Percentiles rank a stretch among this genome's conserved stretches.
These are phyloP conservation scores for Ceratocystis destructans DNA, from an alignment of 2,329 filamentous ascomycete species.

Conservation along the genomic window DNA sequence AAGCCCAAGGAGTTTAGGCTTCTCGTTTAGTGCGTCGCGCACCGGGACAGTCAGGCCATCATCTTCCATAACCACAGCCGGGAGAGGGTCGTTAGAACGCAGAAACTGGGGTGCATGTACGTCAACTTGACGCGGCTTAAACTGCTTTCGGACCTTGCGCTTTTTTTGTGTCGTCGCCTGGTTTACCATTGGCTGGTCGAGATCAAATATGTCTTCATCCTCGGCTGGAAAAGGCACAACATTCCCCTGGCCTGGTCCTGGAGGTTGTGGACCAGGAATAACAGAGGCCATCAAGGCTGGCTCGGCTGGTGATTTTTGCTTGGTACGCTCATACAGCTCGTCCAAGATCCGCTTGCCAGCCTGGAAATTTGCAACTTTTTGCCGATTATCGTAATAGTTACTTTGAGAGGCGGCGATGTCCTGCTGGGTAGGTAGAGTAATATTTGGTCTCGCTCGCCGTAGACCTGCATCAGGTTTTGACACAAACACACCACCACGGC, in stretches of 20 bases:
- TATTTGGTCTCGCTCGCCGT: not conserved
- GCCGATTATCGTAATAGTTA: not conserved
- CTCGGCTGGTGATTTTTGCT: slow-evolving; percentile 23
- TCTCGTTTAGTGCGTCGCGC: slow-evolving; percentile 14
- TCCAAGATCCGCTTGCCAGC: slow-evolving; percentile 42
- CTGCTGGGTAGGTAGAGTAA: not conserved
- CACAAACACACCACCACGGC: slow-evolving; percentile 9
- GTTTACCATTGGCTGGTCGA: not conserved
- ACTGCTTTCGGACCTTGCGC: slow-evolving; percentile 32
- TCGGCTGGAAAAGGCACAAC: not conserved
- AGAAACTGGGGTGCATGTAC: slow-evolving; percentile 38
- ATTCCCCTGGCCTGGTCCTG: not conserved
- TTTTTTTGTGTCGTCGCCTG: slow-evolving; percentile 18
- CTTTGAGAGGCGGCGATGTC: not conserved
- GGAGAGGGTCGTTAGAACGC: slow-evolving; percentile 40
- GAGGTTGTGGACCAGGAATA: not conserved
- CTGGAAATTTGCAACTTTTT: slow-evolving; percentile 30
- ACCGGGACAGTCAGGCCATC: not conserved
- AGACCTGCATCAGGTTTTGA: slow-evolving; percentile 9
- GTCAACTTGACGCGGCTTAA: slow-evolving; percentile 34
- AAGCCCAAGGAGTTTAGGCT: slow-evolving; percentile 35
- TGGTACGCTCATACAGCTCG: slow-evolving; percentile 35
- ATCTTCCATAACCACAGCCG: slow-evolving; percentile 11
- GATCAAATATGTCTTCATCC: slow-evolving; percentile 12
- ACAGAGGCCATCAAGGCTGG: slow-evolving; percentile 14